Evolutionary conservation across 2,329 filamentous ascomycete genomes (phyloP).

Genomic region (Pseudocercospora vitis): DNA sequence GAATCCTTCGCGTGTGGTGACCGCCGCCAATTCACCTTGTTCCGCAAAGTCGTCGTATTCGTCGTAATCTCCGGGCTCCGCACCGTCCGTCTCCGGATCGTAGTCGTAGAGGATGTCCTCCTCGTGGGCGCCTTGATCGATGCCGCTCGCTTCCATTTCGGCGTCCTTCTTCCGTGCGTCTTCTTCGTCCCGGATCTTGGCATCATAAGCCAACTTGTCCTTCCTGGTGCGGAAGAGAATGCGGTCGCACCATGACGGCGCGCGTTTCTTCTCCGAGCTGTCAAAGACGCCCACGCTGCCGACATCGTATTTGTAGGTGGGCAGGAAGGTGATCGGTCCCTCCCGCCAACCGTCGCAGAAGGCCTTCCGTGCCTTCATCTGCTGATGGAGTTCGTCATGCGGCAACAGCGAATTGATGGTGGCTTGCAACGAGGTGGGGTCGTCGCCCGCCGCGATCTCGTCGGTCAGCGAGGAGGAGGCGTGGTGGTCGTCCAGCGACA

Average conservation of each 20-base stretch:
- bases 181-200: conserved; percentile 62
- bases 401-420: conserved; percentile 83
- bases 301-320: conserved; percentile 96
- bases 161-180: conserved; percentile 71
- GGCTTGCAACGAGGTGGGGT: conserved; percentile 83
- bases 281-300: conserved; percentile 93
- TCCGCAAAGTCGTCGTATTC: conserved; percentile 52
- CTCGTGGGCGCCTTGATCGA: conserved; percentile 71
- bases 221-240: conserved; percentile 79
- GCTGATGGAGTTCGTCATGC: conserved; percentile 79
- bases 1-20: conserved; percentile 60
- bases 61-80: conserved; percentile 53
- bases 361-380: conserved; percentile 72
- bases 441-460: conserved; percentile 57
- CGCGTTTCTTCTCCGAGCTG: conserved; percentile 88
- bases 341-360: conserved; percentile 94
- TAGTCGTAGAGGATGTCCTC: conserved; percentile 88
- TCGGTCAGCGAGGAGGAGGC: conserved; percentile 28
- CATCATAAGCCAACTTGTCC: conserved; percentile 65
- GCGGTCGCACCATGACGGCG: conserved; percentile 95
- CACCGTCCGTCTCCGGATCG: conserved; percentile 74
- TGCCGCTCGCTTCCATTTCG: conserved; percentile 78
- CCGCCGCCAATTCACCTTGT: conserved; percentile 51
- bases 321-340: conserved; percentile 81
- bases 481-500: conserved; percentile 20